These are phyloP conservation scores for Coemansia sp. DNA, from an alignment of 192 early-diverging fungal species.

Conservation along the genomic window DNA sequence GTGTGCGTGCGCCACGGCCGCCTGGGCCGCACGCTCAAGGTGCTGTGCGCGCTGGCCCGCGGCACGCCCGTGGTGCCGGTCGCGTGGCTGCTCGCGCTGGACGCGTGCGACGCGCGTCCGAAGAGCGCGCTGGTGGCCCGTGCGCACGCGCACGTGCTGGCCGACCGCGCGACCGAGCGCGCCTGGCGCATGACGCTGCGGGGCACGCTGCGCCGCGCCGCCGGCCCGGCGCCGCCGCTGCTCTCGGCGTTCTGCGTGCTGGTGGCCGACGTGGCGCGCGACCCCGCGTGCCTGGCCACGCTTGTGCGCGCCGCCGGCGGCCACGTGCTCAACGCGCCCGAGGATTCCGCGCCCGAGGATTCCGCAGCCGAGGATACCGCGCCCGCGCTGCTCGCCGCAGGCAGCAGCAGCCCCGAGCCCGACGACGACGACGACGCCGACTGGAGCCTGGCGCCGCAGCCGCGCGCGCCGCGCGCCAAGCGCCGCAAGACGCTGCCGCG, in stretches of 20 bases:
- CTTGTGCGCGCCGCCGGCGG: conserved; percentile 34
- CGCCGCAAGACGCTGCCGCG: conserved; percentile 10
- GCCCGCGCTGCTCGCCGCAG: background rate
- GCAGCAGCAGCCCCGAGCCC: conserved; percentile 34
- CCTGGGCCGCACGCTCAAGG: conserved; percentile 40
- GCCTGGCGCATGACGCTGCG: conserved; percentile 27
- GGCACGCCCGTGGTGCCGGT: conserved; percentile 27
- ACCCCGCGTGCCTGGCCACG: conserved; percentile 9
- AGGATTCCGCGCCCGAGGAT: background rate
- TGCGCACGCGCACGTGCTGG: conserved; percentile 3
- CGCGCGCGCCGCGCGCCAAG: background rate
- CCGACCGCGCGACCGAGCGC: conserved; percentile 24
- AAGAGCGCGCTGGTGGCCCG: background rate
- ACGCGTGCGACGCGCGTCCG: background rate
- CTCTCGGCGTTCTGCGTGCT: conserved; percentile 9
- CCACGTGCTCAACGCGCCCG: conserved; percentile 17
- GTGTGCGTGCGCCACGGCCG: conserved; percentile 24
- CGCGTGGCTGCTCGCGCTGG: conserved; percentile 6
- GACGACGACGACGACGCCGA: conserved; percentile 42
- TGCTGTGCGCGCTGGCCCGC: conserved; percentile 38
- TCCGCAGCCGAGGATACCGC: background rate
- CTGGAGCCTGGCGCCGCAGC: conserved; percentile 14
- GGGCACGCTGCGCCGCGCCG: conserved; percentile 13
- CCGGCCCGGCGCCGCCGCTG: background rate
- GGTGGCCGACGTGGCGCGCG: background rate